Evolutionary conservation across 2,329 filamentous ascomycete genomes (phyloP).

Genomic region (Phoma sp.): DNA sequence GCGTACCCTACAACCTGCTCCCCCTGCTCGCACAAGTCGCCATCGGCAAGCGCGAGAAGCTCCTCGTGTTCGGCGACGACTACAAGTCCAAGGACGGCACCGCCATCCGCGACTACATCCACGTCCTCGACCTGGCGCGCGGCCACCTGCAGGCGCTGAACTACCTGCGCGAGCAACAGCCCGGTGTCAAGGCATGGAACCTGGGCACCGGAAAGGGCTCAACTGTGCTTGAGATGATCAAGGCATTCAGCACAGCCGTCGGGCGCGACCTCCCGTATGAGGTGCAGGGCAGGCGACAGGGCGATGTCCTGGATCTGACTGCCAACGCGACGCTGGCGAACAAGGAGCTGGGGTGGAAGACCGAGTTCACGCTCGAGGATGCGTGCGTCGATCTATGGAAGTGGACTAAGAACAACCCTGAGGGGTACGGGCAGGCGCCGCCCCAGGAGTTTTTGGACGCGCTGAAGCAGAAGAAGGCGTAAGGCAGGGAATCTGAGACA

Average conservation of each 20-base stretch:
- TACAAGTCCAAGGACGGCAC: conserved; percentile 91
- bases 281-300: conserved; percentile 80
- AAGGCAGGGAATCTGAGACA: not conserved
- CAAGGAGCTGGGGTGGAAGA: conserved; percentile 90
- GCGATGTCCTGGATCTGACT: conserved; percentile 93
- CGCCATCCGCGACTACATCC: conserved; percentile 97
- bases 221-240: conserved; percentile 97
- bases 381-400: conserved; percentile 94
- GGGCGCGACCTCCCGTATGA: conserved; percentile 87
- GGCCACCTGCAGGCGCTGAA: conserved; percentile 90
- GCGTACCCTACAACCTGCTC: conserved; percentile 93
- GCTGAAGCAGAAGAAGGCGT: conserved; percentile 46
- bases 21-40: conserved; percentile 95
- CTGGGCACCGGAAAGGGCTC: conserved; percentile 91
- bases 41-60: conserved; percentile 91
- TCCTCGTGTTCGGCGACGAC: conserved; percentile 94
- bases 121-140: conserved; percentile 86
- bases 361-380: conserved; percentile 86
- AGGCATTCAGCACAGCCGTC: conserved; percentile 87
- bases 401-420: conserved; percentile 96
- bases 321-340: conserved; percentile 89
- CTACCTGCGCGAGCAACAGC: conserved; percentile 82
- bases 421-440: conserved; percentile 92
- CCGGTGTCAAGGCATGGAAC: conserved; percentile 96
- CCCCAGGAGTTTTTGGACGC: conserved; percentile 78